Evolutionary conservation across 352 stramenopile genomes (phyloP), one percentile per base, ranked within the genome.

Genomic region (Phytopythium montanum): DNA sequence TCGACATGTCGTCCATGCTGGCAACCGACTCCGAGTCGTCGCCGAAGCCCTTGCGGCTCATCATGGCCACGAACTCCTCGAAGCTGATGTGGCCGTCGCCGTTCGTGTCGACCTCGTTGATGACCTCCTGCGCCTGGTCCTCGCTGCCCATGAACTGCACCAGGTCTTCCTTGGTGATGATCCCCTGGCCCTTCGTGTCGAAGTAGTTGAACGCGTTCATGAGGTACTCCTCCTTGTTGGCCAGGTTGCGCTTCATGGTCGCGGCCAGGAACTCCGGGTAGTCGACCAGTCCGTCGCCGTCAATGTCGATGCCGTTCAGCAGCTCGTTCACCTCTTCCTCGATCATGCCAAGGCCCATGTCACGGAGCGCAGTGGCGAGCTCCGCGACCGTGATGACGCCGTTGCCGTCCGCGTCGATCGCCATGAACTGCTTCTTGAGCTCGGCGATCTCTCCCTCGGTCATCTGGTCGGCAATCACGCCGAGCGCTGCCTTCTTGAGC

Each of bases 151-250:
- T 97, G 60, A 98, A 95, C 60, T 90, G 81, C 34, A 91, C 80
- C 50, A 98, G 76, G 64, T 98, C 92, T 10, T 76, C 77, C 69
- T 94, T 95, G 48, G 76, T 93, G 69, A 95, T 95, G 56, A 87
- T 70, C 54, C 85, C 86, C 58, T 91, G 82, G 57, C 88, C 87
- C 60, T 88, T 92, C 21, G 84, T 94, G 66, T 94, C 86, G 57
- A 95, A 95, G 82, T 95, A 94, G 79, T 95, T 94, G 81, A 95
- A 95, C 72, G 86, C 86, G 65, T 94, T 93, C 50, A 92, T 73
- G 36, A 96, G 72, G 62, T 96, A 90, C 64, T 94, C 81, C 60
- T 93, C 66, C 70, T 93, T 91, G 75, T 92, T 93, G 60, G 83
- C 75, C 42, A 90, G 55, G 68, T 94, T 94, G 2, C 80, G 80